phyloP scores from a whole-genome alignment of 768 basidiomycete species.

The Inosperma sp. region DNA sequence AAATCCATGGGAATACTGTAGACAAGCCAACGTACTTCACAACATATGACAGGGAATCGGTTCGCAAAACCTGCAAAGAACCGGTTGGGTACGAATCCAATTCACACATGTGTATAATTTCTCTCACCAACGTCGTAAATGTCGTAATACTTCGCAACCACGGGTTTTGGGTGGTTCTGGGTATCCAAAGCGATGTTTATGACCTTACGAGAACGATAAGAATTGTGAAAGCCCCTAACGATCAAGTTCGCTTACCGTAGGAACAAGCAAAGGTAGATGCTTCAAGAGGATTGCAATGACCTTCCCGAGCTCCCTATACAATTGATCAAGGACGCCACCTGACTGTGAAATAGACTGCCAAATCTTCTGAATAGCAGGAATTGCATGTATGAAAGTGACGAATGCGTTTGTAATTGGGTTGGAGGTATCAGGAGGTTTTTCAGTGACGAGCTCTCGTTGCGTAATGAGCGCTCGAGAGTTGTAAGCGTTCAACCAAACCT shows the following conservation, averaged over 20 bases:
- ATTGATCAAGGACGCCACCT: not conserved
- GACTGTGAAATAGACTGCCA: not conserved
- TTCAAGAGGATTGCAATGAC: not conserved
- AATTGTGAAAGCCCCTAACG: not conserved
- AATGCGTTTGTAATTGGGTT: not conserved
- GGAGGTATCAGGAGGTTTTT: not conserved
- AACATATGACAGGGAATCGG: not conserved
- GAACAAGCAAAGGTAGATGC: not conserved
- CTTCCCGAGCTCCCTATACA: not conserved
- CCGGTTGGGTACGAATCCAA: not conserved
- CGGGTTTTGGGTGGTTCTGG: not conserved
- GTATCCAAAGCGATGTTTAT: slow-evolving; percentile 1
- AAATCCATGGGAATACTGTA: not conserved
- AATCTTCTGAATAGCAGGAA: not conserved
- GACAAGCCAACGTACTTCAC: not conserved
- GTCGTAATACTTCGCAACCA: slow-evolving; percentile 4
- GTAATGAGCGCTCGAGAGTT: not conserved
- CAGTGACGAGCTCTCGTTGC: not conserved
- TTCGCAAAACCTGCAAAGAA: not conserved
- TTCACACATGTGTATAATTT: not conserved
- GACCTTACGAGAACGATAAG: not conserved
- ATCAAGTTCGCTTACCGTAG: not conserved
- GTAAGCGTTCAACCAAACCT: slow-evolving; percentile 1
- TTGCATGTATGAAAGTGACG: not conserved
- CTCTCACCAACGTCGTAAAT: slow-evolving; percentile 1